Base-by-base conservation (phyloP, 495 filamentous ascomycete genomes). In the Penicillium cinerascens region DNA sequence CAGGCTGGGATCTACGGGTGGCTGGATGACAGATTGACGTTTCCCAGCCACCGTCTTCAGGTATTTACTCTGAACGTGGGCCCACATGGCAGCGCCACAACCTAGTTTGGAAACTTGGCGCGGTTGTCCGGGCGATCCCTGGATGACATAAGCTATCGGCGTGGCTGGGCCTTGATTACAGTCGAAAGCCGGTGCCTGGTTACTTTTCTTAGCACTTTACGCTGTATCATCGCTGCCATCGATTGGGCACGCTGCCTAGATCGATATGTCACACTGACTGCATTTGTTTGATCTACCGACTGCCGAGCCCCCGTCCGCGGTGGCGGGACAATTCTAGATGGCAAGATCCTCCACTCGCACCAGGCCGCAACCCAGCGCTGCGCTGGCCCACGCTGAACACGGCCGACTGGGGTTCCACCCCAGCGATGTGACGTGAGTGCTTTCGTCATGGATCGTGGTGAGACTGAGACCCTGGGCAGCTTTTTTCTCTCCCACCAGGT, bases 271-370 rank as follows among this genome's bases (percentile, higher is more conserved):
- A 42, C 44, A 49, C 33, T 20, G 37, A 16, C 37, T 15, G 33
- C 37, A 42, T 18, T 43, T 39, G 33, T 33, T 13, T 42, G 46
- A 42, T 27, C 23, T 17, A 29, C 27, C 44, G 16, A 18, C 36
- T 18, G 18, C 37, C 37, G 37, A 39, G 37, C 11, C 29, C 29
- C 1, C 10, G 9, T 33, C 29, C 11, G 29, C 22, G 22, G 41
- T 46, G 40, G 47, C 41, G 61, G 45, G 35, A 47, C 39, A 39
- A 42, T 33, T 33, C 42, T 47, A 78, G 26, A 79, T 65, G 10
- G 80, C 78, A 43, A 88, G 49, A 77, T 89, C 84, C 65, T 88
- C 83, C n/a, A 88, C 78, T 54, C 86, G 78, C 25, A 88, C 57
- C 51, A 88, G 64, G 11, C 86, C 85, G 65, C 76, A 80, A 6